Evolutionary conservation across 768 basidiomycete genomes (phyloP).

Genomic region (Neoboletus magnificus): DNA sequence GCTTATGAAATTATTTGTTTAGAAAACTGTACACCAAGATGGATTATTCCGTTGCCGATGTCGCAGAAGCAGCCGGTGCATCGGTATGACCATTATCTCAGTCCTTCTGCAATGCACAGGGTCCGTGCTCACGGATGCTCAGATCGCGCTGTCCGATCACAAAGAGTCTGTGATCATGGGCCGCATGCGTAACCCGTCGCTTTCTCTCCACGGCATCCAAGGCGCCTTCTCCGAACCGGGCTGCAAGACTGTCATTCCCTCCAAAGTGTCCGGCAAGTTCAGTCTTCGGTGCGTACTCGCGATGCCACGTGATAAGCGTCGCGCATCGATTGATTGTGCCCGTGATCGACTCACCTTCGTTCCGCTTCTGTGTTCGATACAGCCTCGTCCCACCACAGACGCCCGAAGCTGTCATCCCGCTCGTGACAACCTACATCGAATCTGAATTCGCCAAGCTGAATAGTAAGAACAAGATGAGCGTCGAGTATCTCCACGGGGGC

Average conservation of each 20-base stretch:
- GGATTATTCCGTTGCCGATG: slow-evolving; percentile 69
- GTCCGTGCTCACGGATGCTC: background rate
- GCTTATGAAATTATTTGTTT: background rate
- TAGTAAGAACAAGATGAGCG: slow-evolving; percentile 73
- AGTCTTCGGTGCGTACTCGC: slow-evolving; percentile 70
- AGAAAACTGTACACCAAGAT: slow-evolving; percentile 71
- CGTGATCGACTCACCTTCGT: background rate
- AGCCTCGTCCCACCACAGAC: slow-evolving; percentile 86
- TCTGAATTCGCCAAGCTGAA: slow-evolving; percentile 82
- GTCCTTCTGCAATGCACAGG: background rate
- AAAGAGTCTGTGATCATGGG: slow-evolving; percentile 86
- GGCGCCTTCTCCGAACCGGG: slow-evolving; percentile 86
- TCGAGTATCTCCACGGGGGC: slow-evolving; percentile 77
- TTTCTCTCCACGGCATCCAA: slow-evolving; percentile 94
- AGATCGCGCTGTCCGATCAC: slow-evolving; percentile 69
- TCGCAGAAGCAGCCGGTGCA: slow-evolving; percentile 75
- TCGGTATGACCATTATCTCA: slow-evolving; percentile 20
- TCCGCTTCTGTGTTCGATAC: background rate
- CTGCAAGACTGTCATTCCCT: slow-evolving; percentile 92
- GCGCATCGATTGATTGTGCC: background rate
- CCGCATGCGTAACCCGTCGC: slow-evolving; percentile 84
- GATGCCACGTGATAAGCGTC: background rate
- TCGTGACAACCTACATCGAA: slow-evolving; percentile 68
- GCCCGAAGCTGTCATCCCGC: slow-evolving; percentile 65
- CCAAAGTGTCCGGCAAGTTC: slow-evolving; percentile 87